Evolutionary conservation across 345 rosid species (phyloP).

Genomic region (Conringia planisiliqua): DNA sequence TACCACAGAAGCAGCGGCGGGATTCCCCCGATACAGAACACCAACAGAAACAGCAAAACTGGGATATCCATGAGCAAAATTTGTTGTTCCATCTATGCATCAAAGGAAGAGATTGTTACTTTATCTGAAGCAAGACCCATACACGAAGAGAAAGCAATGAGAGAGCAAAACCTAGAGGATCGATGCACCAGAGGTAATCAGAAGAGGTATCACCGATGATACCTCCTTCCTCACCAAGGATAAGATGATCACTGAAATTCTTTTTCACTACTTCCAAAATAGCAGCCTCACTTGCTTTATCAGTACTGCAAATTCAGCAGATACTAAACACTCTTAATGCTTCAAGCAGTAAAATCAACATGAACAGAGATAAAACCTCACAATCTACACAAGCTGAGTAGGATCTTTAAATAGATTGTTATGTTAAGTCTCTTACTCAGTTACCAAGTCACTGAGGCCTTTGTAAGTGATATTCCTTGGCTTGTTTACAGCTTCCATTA

Average conservation of each 20-base stretch:
- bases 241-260: conserved; percentile 80
- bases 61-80: conserved; percentile 94
- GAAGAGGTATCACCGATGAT: conserved; percentile 73
- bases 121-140: background rate
- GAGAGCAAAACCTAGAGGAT: conserved; percentile 75
- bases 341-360: conserved; percentile 1
- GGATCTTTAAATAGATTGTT: no score
- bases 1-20: conserved; percentile 96
- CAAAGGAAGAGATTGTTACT: background rate
- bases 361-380: background rate
- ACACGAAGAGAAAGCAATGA: background rate
- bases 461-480: conserved; percentile 79
- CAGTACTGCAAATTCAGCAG: conserved; percentile 62
- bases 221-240: conserved; percentile 98
- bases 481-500: conserved; percentile 89
- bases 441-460: conserved; percentile 84
- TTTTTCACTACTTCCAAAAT: conserved; percentile 73
- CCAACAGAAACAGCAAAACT: conserved; percentile 97
- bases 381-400: background rate
- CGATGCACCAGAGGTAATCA: conserved; percentile 96
- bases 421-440: conserved; percentile 58
- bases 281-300: conserved; percentile 86
- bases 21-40: conserved; percentile 76
- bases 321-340: conserved; percentile 6
- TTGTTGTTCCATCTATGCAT: conserved; percentile 83